Evolutionary conservation across 2,329 filamentous ascomycete genomes (phyloP).

Genomic region (Fusarium nanum): DNA sequence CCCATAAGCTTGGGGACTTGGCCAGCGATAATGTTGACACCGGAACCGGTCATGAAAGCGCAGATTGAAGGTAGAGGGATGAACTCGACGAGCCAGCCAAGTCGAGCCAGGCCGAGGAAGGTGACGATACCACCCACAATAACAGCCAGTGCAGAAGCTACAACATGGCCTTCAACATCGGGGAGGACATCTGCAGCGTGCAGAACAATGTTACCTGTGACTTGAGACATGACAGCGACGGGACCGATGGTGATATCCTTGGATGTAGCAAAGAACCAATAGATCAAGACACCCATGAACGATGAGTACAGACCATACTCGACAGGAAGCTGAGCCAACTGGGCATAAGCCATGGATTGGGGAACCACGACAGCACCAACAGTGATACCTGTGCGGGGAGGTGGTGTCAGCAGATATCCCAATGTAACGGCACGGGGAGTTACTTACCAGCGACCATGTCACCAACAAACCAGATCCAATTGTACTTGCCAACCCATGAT

Average conservation of each 20-base stretch:
- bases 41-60: slow-evolving; percentile 67
- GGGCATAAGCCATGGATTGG: slow-evolving; percentile 65
- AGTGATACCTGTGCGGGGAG: slow-evolving; percentile 51
- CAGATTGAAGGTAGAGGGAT: slow-evolving; percentile 65
- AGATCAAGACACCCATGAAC: slow-evolving; percentile 94
- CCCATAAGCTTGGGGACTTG: slow-evolving; percentile 65
- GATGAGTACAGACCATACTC: slow-evolving; percentile 74
- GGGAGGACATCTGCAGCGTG: slow-evolving; percentile 54
- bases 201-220: slow-evolving; percentile 62
- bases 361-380: slow-evolving; percentile 67
- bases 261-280: slow-evolving; percentile 98
- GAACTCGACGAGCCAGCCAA: slow-evolving; percentile 66
- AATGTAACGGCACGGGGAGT: background rate
- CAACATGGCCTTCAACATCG: slow-evolving; percentile 55
- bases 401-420: slow-evolving; percentile 34
- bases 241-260: slow-evolving; percentile 89
- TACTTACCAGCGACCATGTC: slow-evolving; percentile 59
- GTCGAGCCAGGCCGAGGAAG: slow-evolving; percentile 61
- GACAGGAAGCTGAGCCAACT: slow-evolving; percentile 59
- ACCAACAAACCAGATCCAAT: slow-evolving; percentile 59
- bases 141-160: slow-evolving; percentile 61
- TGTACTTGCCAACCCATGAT: slow-evolving; percentile 64
- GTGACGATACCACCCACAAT: slow-evolving; percentile 62
- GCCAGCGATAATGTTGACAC: slow-evolving; percentile 61
- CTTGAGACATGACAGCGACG: slow-evolving; percentile 64